Percentiles rank a stretch among this genome's conserved stretches.
phyloP scores from a whole-genome alignment of 2,329 filamentous ascomycete genomes.

The Cladophialophora chaetospira region DNA sequence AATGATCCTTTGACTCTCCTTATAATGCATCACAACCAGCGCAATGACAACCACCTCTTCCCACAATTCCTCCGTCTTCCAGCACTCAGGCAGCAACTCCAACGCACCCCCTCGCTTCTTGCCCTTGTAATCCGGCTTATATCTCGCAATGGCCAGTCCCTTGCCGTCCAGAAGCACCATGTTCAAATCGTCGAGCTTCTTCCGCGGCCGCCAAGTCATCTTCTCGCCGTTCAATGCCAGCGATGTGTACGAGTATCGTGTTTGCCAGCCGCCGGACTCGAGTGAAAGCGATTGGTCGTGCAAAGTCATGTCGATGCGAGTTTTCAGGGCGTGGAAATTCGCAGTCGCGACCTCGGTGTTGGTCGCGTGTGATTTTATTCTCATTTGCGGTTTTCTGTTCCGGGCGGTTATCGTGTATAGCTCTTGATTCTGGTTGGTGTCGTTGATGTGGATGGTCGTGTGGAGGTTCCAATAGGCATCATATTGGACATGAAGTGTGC shows the following conservation, averaged over 20 bases:
- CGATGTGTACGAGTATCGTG: constrained; percentile 5
- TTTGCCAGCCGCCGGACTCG: neutral
- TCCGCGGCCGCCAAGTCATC: constrained; percentile 6
- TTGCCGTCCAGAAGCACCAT: constrained; percentile 8
- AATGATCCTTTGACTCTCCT: neutral
- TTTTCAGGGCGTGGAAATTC: neutral
- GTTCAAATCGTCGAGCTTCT: constrained; percentile 10
- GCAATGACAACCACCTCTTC: constrained; percentile 6
- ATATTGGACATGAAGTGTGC: constrained; percentile 1
- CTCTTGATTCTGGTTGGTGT: neutral
- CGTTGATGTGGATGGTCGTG: neutral
- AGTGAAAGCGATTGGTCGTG: neutral
- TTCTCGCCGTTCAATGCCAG: constrained; percentile 3
- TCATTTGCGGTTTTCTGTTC: constrained; percentile 7
- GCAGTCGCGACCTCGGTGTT: constrained; percentile 1
- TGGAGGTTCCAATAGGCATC: constrained; percentile 5
- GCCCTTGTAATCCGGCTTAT: constrained; percentile 10
- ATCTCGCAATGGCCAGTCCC: constrained; percentile 10
- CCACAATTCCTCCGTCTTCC: neutral
- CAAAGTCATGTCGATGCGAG: neutral
- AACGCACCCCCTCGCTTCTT: constrained; percentile 1
- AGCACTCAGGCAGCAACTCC: constrained; percentile 8
- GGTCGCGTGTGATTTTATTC: neutral
- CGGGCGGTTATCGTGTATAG: constrained; percentile 2
- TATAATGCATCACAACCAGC: constrained; percentile 3